phyloP scores from a whole-genome alignment of 202 grass and related monocot species.

The Hordeum pubiflorum region DNA sequence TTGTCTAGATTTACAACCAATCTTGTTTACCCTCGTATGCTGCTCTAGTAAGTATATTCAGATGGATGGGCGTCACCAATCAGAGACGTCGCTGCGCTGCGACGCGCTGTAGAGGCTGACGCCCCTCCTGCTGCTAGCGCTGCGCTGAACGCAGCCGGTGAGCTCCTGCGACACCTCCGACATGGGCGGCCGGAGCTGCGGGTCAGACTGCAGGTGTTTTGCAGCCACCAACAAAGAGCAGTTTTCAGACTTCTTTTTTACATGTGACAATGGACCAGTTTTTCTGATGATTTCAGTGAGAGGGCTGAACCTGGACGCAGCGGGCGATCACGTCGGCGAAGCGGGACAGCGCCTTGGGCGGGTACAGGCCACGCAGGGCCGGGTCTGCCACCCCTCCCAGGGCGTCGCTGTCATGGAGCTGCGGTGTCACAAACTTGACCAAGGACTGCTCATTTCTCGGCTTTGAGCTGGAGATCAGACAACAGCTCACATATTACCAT shows the following conservation, averaged over 20 bases:
- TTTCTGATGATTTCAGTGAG: background rate
- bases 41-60: conserved; percentile 5
- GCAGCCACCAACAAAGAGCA: conserved; percentile 16
- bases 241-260: background rate
- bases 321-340: conserved; percentile 63
- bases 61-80: conserved; percentile 38
- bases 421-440: conserved; percentile 61
- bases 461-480: conserved; percentile 48
- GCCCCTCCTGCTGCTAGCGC: conserved; percentile 47
- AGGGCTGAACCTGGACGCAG: conserved; percentile 60
- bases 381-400: conserved; percentile 67
- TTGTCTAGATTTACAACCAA: conserved; percentile 20
- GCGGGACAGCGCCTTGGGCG: conserved; percentile 65
- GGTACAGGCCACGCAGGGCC: conserved; percentile 74
- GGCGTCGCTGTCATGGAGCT: conserved; percentile 66
- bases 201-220: conserved; percentile 41
- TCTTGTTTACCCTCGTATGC: background rate
- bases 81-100: conserved; percentile 51
- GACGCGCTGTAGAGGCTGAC: conserved; percentile 30
- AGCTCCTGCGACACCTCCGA: conserved; percentile 71
- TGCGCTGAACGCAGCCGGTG: conserved; percentile 45
- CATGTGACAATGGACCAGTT: background rate
- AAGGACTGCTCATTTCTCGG: conserved; percentile 52
- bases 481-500: background rate
- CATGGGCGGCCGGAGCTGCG: conserved; percentile 69